These are phyloP conservation scores for Rubus parviflorus DNA, from an alignment of 306 rosid genomes.

Conservation along the genomic window DNA sequence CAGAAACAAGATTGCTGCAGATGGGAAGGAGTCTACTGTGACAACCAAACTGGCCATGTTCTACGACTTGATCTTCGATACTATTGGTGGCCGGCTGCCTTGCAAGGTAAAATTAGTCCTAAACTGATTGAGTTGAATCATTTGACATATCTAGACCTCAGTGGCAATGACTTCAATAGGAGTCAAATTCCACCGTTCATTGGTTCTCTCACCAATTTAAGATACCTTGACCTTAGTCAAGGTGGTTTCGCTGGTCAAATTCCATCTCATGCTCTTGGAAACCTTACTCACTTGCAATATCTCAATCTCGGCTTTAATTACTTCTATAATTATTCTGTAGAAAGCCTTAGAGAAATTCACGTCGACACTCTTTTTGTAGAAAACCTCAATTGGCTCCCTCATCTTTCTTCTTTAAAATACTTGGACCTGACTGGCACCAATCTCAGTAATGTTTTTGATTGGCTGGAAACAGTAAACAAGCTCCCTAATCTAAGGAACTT, in stretches of 20 bases:
- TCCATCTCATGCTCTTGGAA: neutral
- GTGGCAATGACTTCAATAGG: neutral
- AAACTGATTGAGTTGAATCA: neutral
- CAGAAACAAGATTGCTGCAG: neutral
- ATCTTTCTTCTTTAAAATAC: neutral
- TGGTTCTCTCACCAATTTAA: neutral
- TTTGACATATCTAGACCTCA: neutral
- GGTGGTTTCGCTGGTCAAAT: neutral
- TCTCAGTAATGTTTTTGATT: neutral
- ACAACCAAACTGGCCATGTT: neutral
- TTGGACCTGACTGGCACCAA: neutral
- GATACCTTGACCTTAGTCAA: neutral
- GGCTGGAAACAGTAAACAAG: neutral
- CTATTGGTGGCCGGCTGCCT: neutral
- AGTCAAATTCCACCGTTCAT: neutral
- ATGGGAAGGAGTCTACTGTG: neutral
- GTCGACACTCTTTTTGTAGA: too few species aligned
- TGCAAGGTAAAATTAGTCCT: neutral
- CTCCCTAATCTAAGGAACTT: slow-evolving; percentile 9
- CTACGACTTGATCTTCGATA: neutral
- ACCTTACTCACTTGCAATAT: neutral
- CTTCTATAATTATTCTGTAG: too few species aligned
- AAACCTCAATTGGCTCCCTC: neutral
- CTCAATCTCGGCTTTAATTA: too few species aligned
- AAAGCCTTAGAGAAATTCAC: too few species aligned